Conservation (phyloP, 2,329 filamentous ascomycete genomes). For the Proliferodiscus dingleyae region DNA sequence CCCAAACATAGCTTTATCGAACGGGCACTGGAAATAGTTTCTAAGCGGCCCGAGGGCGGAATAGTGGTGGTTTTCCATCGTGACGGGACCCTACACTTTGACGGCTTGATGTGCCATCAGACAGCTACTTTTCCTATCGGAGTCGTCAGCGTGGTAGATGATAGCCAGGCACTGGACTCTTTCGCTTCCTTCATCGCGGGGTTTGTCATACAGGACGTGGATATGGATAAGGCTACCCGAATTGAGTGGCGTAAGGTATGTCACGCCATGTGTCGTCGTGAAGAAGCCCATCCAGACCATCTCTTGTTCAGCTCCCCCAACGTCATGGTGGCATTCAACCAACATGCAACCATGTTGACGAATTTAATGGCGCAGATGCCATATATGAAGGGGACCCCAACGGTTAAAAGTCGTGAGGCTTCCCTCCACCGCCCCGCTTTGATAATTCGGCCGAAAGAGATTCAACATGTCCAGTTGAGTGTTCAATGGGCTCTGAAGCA, state of each 20-base stretch:
- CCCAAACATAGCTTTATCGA: slow-evolving; percentile 43
- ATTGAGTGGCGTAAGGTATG: slow-evolving; percentile 48
- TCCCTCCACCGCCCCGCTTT: slow-evolving; percentile 38
- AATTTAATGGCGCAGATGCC: slow-evolving; percentile 40
- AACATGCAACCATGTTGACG: slow-evolving; percentile 38
- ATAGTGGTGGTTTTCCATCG: slow-evolving; percentile 53
- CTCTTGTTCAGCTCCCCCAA: slow-evolving; percentile 47
- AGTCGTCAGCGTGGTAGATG: slow-evolving; percentile 38
- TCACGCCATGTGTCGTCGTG: slow-evolving; percentile 40
- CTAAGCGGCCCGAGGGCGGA: slow-evolving; percentile 33
- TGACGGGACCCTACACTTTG: slow-evolving; percentile 38
- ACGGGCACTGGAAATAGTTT: slow-evolving; percentile 44
- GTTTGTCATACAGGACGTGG: slow-evolving; percentile 33
- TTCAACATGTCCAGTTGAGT: slow-evolving; percentile 49
- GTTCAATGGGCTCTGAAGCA: slow-evolving; percentile 51
- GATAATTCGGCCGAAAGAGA: slow-evolving; percentile 41
- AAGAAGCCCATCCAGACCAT: slow-evolving; percentile 33
- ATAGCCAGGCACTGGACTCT: slow-evolving; percentile 41
- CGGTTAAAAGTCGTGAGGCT: slow-evolving; percentile 50
- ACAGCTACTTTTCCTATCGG: slow-evolving; percentile 45
- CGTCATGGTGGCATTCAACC: slow-evolving; percentile 47
- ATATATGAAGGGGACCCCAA: slow-evolving; percentile 19
- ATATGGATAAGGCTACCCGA: slow-evolving; percentile 30
- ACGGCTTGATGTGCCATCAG: slow-evolving; percentile 44
- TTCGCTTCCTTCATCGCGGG: slow-evolving; percentile 52